Evolutionary conservation across 148 eudicot species (phyloP).

Genomic region (Oxyria digyna): DNA sequence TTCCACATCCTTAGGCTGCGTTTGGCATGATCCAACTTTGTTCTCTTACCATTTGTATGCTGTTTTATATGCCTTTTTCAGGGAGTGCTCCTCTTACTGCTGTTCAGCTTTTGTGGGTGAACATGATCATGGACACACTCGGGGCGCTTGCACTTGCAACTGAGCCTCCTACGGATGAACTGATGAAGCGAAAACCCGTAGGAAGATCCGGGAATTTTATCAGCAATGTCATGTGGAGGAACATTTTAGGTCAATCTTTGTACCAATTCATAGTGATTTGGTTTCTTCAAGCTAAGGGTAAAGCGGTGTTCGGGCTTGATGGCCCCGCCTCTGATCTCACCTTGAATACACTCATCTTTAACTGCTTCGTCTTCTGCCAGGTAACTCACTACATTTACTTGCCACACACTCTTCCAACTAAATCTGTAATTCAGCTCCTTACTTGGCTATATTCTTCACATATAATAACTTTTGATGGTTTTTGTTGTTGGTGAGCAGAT

Average conservation of each 20-base stretch:
- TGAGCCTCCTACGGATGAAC: constrained; percentile 51
- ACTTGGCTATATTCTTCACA: no score
- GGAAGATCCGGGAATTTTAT: constrained; percentile 58
- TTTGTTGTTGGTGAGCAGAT: constrained; percentile 24
- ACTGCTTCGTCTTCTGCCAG: constrained; percentile 69
- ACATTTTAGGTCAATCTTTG: constrained; percentile 50
- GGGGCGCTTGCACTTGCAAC: constrained; percentile 69
- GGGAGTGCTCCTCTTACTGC: constrained; percentile 64
- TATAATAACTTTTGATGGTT: neutral
- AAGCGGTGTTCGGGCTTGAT: constrained; percentile 26
- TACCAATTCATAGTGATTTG: constrained; percentile 52
- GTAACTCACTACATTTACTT: constrained; percentile 13
- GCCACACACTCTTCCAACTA: no score
- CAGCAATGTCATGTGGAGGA: constrained; percentile 70
- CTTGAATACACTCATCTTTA: constrained; percentile 51
- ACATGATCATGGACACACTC: constrained; percentile 74
- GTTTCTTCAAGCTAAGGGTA: constrained; percentile 45
- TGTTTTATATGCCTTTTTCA: constrained; percentile 7
- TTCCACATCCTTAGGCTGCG: neutral
- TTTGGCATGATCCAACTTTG: neutral
- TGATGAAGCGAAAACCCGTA: constrained; percentile 52
- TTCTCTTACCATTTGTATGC: no score
- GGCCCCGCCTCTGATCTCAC: constrained; percentile 34
- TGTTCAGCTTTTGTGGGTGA: constrained; percentile 66
- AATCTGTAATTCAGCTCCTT: no score